Base-by-base conservation (phyloP, 2,329 filamentous ascomycete genomes). In the Ophidiomyces ophidiicola region DNA sequence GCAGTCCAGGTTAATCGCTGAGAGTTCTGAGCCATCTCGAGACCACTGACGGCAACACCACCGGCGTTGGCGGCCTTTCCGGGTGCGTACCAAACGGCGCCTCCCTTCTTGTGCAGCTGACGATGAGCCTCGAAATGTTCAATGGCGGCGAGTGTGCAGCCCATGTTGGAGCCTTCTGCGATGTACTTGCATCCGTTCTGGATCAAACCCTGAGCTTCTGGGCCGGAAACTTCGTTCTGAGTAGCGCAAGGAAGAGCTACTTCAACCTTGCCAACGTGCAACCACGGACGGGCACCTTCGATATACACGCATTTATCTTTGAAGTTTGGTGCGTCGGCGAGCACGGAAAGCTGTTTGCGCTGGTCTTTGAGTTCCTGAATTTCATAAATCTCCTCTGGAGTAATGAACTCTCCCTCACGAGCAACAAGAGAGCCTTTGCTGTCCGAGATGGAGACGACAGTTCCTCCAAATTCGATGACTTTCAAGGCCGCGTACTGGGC, bases 1-100 rank as follows among this genome's bases (percentile, higher is more conserved):
- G 71, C 57, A 19, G 83, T 82, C 90, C 90, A 98, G 56, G 68
- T 74, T 49, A 94, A 71, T 45, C 88, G 80, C 63, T 80, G 67
- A 49, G 81, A 88, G 76, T 98, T 96, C 76, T 98, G 90, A 5
- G 88, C 87, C 90, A 98, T 98, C 74, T 98, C 90, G 31, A 98
- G 77, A 53, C 90, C 90, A 2, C 86, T 94, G 28, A 98, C 90
- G 42, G 90, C 90, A 42, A 96, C 90, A 72, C 90, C 90, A 63
- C 90, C 90, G 51, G 85, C 86, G 71, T 96, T 96, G 68, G 88
- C 84, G 21, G 90, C 90, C 76, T 96, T 96, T 53, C 85, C 88
- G 36, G 88, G 88, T 12, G 82, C 90, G 64, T 96, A 96, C 90
- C 90, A 98, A 63, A 94, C 78, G 5, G 67, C 60, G 37, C 65